phyloP scores from a whole-genome alignment of 805 yeast species.

The Kodamaea fukazawae region DNA sequence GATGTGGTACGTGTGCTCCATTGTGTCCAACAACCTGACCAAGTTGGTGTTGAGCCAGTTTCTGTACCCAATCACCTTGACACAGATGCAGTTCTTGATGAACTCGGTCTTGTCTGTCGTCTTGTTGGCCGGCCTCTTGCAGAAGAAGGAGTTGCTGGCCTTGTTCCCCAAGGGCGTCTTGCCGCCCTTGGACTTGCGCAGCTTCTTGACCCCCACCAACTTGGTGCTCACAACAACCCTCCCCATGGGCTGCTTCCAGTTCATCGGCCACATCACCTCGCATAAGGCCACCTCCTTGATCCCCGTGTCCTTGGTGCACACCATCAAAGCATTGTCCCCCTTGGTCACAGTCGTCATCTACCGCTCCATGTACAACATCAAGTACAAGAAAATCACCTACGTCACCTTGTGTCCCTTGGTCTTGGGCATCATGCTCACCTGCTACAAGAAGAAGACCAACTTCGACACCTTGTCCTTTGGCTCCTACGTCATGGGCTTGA shows the following conservation, averaged over 20 bases:
- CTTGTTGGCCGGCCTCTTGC: conserved; percentile 29
- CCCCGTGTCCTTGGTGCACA: conserved; percentile 93
- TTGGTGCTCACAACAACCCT: conserved; percentile 62
- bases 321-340: conserved; percentile 90
- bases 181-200: conserved; percentile 29
- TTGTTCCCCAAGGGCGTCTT: conserved; percentile 48
- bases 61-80: conserved; percentile 81
- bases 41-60: conserved; percentile 70
- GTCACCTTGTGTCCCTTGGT: conserved; percentile 76
- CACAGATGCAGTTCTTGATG: conserved; percentile 80
- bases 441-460: conserved; percentile 46
- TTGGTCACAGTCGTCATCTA: conserved; percentile 82
- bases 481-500: conserved; percentile 37
- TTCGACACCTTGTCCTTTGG: conserved; percentile 13
- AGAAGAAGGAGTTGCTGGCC: conserved; percentile 20
- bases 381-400: conserved; percentile 67
- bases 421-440: conserved; percentile 79
- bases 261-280: conserved; percentile 84
- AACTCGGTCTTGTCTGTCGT: conserved; percentile 60
- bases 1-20: conserved; percentile 78
- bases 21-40: conserved; percentile 77
- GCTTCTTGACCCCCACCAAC: conserved; percentile 54
- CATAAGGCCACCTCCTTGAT: conserved; percentile 90
- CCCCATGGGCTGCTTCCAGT: conserved; percentile 95
- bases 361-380: conserved; percentile 54